Conservation (phyloP, 2,329 filamentous ascomycete species). For the Stachybotrys elegans region DNA sequence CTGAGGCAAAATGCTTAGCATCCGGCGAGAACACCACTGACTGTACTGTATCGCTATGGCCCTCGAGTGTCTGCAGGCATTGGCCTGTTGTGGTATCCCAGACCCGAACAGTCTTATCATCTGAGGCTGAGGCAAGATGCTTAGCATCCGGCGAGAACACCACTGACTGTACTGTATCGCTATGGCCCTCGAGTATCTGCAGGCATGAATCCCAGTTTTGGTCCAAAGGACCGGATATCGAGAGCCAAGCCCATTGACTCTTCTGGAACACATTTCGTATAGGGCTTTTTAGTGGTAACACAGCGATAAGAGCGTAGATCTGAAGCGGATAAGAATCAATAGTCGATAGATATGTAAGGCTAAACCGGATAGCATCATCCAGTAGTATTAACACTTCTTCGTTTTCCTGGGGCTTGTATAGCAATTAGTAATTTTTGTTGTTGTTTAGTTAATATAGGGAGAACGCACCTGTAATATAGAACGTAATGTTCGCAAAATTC, state of each 20-base stretch:
- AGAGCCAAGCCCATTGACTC: constrained; percentile 11
- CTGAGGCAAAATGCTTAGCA: constrained; percentile 4
- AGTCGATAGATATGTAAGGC: constrained; percentile 2
- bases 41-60: constrained; percentile 3
- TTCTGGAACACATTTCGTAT: constrained; percentile 1
- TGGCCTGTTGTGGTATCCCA: constrained; percentile 11
- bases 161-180: constrained; percentile 6
- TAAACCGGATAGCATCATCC: constrained; percentile 1
- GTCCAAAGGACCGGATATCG: neutral
- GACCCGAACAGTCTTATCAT: constrained; percentile 9
- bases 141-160: constrained; percentile 11
- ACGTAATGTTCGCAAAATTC: constrained; percentile 2
- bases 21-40: constrained; percentile 7
- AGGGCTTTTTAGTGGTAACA: neutral
- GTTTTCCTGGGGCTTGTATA: constrained; percentile 8
- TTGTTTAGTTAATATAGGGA: neutral
- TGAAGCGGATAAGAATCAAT: constrained; percentile 1
- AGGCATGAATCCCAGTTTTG: constrained; percentile 1
- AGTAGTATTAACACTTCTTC: constrained; percentile 12
- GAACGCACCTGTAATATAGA: neutral
- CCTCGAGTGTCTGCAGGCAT: constrained; percentile 7
- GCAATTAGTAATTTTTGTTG: constrained; percentile 14
- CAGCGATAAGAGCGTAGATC: constrained; percentile 1
- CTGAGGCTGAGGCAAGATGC: constrained; percentile 8
- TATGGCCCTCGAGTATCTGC: constrained; percentile 4